These are phyloP conservation scores for Raffaelea ambrosiae DNA, from an alignment of 2,329 filamentous ascomycete genomes.

Conservation along the genomic window DNA sequence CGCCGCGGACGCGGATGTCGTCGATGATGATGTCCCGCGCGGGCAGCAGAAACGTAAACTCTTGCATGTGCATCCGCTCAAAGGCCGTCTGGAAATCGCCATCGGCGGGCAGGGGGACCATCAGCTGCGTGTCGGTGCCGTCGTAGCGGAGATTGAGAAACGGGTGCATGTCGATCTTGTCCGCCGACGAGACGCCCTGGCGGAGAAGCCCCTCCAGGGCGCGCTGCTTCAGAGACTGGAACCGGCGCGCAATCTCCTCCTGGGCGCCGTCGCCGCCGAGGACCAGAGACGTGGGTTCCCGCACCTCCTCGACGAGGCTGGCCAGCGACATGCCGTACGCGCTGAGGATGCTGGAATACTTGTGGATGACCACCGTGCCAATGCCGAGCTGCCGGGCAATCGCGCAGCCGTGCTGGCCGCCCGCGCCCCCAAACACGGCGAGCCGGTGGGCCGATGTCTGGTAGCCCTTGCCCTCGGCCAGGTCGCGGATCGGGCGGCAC, in stretches of 20 bases:
- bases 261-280: conserved; percentile 2
- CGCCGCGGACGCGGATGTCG: neutral
- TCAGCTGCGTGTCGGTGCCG: conserved; percentile 81
- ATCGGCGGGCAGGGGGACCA: conserved; percentile 67
- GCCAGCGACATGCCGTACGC: conserved; percentile 66
- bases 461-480: conserved; percentile 89
- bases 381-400: conserved; percentile 80
- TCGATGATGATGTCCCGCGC: neutral
- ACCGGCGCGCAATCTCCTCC: neutral
- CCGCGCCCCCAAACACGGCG: conserved; percentile 85
- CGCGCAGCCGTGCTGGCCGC: conserved; percentile 81
- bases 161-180: neutral
- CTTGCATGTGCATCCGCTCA: neutral
- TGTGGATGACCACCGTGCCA: conserved; percentile 72
- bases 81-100: conserved; percentile 53
- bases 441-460: conserved; percentile 84
- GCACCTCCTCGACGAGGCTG: conserved; percentile 24
- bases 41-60: neutral
- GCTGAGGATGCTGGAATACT: conserved; percentile 80
- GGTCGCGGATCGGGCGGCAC: conserved; percentile 78
- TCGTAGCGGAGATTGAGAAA: conserved; percentile 50
- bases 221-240: neutral
- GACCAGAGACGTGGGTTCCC: conserved; percentile 14
- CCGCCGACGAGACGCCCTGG: conserved; percentile 56
- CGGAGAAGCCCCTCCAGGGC: conserved; percentile 58